A percentile compares a stretch with the other conserved stretches of the same genome.
These are phyloP conservation scores for Ambrosiella beaveri DNA, from an alignment of 2,329 filamentous ascomycete genomes.

Conservation along the genomic window DNA sequence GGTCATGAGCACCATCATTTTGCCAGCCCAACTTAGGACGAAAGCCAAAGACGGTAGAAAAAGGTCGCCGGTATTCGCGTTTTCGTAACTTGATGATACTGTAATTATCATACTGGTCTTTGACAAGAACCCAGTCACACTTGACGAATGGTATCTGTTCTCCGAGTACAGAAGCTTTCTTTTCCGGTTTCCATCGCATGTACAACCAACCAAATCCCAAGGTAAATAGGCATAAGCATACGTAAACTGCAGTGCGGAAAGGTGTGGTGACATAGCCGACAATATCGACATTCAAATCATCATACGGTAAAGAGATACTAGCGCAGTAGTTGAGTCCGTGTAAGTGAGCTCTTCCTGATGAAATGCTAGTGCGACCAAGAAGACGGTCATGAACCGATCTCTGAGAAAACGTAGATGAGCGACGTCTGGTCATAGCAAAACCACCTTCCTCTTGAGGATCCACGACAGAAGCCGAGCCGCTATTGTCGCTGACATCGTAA, in stretches of 20 bases:
- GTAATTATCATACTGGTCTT: constrained; percentile 96
- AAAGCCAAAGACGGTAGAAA: constrained; percentile 50
- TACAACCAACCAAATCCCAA: constrained; percentile 67
- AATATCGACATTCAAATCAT: constrained; percentile 86
- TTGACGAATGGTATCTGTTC: constrained; percentile 48
- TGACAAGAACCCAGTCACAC: constrained; percentile 83
- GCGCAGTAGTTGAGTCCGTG: neutral
- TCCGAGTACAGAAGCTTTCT: constrained; percentile 65
- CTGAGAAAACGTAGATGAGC: constrained; percentile 43
- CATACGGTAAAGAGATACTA: constrained; percentile 25
- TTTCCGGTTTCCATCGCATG: constrained; percentile 76
- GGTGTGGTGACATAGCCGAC: constrained; percentile 73
- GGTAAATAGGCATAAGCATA: constrained; percentile 52
- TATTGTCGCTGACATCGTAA: neutral
- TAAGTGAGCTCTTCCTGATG: constrained; percentile 34
- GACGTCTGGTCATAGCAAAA: constrained; percentile 37
- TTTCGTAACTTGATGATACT: constrained; percentile 50
- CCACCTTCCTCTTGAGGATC: constrained; percentile 24
- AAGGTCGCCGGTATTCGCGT: constrained; percentile 34
- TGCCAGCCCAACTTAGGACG: constrained; percentile 41
- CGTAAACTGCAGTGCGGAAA: constrained; percentile 51
- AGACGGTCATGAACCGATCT: constrained; percentile 45
- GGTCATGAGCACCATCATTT: constrained; percentile 56
- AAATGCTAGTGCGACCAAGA: constrained; percentile 51
- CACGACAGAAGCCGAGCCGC: constrained; percentile 14